These are phyloP conservation scores for Paraphaeosphaeria sporulosa DNA, from an alignment of 2,329 filamentous ascomycete species.

Conservation along the genomic window DNA sequence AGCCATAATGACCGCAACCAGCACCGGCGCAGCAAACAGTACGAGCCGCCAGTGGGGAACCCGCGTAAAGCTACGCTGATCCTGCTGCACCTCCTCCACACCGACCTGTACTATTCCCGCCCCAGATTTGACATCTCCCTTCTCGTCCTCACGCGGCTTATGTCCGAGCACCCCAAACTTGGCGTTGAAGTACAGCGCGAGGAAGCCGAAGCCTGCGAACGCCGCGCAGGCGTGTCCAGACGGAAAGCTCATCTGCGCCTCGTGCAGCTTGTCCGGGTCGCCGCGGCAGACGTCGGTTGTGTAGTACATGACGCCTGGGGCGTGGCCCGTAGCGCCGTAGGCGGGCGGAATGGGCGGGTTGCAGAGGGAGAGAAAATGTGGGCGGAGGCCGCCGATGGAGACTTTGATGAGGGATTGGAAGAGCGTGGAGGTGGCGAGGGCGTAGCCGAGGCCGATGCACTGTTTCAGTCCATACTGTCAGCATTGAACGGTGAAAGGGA, in stretches of 20 bases:
- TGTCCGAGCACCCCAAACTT: conserved; percentile 35
- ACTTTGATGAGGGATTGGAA: conserved; percentile 43
- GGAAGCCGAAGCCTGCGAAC: conserved; percentile 42
- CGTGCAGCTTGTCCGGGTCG: conserved; percentile 19
- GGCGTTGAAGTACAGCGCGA: conserved; percentile 38
- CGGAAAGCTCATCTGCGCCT: conserved; percentile 42
- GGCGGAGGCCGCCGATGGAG: conserved; percentile 44
- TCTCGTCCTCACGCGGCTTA: neutral
- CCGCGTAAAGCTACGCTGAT: conserved; percentile 36
- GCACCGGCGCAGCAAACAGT: conserved; percentile 66
- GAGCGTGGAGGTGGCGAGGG: conserved; percentile 35
- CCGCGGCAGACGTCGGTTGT: conserved; percentile 27
- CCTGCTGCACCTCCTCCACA: neutral
- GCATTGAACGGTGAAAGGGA: neutral
- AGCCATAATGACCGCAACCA: conserved; percentile 69
- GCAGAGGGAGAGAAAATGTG: conserved; percentile 42
- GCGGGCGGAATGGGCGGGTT: conserved; percentile 18
- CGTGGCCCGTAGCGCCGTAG: neutral
- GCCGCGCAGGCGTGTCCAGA: conserved; percentile 40
- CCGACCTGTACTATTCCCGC: neutral
- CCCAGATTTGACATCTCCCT: neutral
- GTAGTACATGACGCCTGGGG: conserved; percentile 21
- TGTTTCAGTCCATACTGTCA: conserved; percentile 9
- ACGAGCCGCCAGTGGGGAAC: conserved; percentile 74
- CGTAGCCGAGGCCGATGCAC: conserved; percentile 41